These are phyloP conservation scores for Thermochaetoides thermophila DNA, from an alignment of 495 filamentous ascomycete species.

Conservation along the genomic window DNA sequence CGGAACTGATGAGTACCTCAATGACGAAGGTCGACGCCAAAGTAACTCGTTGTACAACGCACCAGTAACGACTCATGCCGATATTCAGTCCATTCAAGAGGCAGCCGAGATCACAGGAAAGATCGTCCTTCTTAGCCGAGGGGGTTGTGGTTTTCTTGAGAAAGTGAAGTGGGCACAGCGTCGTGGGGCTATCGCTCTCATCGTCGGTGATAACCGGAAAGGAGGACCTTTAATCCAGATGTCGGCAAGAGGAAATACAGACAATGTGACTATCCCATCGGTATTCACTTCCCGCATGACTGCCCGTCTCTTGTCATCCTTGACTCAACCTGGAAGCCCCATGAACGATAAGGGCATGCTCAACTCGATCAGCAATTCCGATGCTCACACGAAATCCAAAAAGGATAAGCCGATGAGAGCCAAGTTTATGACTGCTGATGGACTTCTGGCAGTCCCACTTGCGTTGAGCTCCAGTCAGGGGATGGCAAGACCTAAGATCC, in stretches of 20 bases:
- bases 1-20: conserved; percentile 85
- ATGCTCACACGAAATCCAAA: conserved; percentile 32
- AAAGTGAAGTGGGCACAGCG: conserved; percentile 95
- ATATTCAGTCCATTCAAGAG: conserved; percentile 91
- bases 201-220: conserved; percentile 85
- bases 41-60: too few relatives aligned
- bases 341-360: conserved; percentile 39
- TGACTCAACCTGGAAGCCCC: conserved; percentile 57
- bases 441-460: too few relatives aligned
- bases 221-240: conserved; percentile 86
- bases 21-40: conserved; percentile 25
- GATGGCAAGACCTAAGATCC: too few relatives aligned
- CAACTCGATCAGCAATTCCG: conserved; percentile 37
- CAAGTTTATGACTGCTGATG: too few relatives aligned
- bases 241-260: conserved; percentile 90
- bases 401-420: too few relatives aligned
- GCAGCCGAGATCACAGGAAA: conserved; percentile 88
- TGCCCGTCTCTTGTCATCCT: conserved; percentile 79
- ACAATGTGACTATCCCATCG: conserved; percentile 84
- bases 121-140: conserved; percentile 75
- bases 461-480: too few relatives aligned
- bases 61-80: conserved; percentile 53
- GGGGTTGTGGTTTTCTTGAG: conserved; percentile 91
- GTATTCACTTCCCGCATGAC: conserved; percentile 92
- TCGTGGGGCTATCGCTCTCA: conserved; percentile 72